These are phyloP conservation scores for Conidiobolus incongruus DNA, from an alignment of 371 early-diverging fungal genomes.

Conservation along the genomic window DNA sequence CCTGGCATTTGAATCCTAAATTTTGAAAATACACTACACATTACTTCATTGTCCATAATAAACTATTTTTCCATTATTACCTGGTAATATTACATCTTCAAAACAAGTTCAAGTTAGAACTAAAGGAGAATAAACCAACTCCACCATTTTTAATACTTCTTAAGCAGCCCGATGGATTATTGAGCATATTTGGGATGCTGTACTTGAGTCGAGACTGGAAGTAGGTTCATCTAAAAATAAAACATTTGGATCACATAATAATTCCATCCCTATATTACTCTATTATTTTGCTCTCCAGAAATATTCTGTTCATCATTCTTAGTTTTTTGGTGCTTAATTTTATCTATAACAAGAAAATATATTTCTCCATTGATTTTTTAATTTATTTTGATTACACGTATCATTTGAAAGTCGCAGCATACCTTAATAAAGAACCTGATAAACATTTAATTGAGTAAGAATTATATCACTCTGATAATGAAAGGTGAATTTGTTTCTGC, in stretches of 20 bases:
- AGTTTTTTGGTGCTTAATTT: conserved; percentile 32
- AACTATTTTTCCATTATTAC: conserved; percentile 31
- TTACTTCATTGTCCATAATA: conserved; percentile 26
- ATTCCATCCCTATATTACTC: conserved; percentile 68
- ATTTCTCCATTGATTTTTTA: conserved; percentile 31
- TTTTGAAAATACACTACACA: conserved; percentile 21
- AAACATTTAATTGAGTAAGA: conserved; percentile 29
- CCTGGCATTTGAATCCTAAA: conserved; percentile 29
- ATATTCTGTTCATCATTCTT: conserved; percentile 38
- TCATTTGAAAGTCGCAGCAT: conserved; percentile 31
- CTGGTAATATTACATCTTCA: conserved; percentile 40
- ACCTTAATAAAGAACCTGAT: conserved; percentile 30
- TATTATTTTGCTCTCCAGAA: conserved; percentile 76
- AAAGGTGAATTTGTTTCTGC: conserved; percentile 36
- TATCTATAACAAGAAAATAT: conserved; percentile 26
- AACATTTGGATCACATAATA: conserved; percentile 63
- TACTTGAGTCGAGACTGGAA: conserved; percentile 54
- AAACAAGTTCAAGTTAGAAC: conserved; percentile 31
- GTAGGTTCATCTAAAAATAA: conserved; percentile 92
- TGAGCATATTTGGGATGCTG: conserved; percentile 34
- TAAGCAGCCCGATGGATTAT: conserved; percentile 27
- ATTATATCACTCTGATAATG: conserved; percentile 48
- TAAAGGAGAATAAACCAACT: conserved; percentile 54
- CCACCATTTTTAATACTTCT: conserved; percentile 30
- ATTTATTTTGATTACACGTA: conserved; percentile 16